Evolutionary conservation across 306 rosid genomes (phyloP).

Genomic region (Nissolia schottii): DNA sequence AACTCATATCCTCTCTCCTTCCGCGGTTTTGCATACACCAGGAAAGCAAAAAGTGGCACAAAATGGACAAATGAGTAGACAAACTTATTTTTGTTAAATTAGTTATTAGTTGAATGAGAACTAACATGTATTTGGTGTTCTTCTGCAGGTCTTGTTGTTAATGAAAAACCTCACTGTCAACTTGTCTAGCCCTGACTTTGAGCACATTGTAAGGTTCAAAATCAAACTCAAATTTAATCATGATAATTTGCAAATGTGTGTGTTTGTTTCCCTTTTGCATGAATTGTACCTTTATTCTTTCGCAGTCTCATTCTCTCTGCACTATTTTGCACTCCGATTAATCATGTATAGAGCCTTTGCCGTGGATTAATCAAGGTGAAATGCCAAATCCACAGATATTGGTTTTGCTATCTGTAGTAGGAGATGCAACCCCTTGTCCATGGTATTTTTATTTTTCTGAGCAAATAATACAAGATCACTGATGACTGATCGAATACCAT

Average conservation of each 20-base stretch:
- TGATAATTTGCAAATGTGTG: not conserved
- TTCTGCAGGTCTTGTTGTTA: constrained; percentile 66
- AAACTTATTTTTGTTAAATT: not conserved
- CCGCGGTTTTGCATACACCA: not conserved
- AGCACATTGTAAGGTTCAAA: constrained; percentile 56
- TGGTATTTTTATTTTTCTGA: not conserved
- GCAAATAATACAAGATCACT: not conserved
- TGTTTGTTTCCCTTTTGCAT: not conserved
- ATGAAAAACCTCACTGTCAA: constrained; percentile 84
- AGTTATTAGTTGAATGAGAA: not conserved
- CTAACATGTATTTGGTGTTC: constrained; percentile 6
- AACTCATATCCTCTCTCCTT: not conserved
- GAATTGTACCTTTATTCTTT: not conserved
- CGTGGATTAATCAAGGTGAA: too few species aligned
- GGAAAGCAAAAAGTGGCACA: not conserved
- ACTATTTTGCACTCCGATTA: too few species aligned
- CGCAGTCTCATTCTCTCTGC: too few species aligned
- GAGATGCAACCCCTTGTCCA: not conserved
- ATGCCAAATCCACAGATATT: too few species aligned
- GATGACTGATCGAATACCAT: not conserved
- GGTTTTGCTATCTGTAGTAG: not conserved
- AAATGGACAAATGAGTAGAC: not conserved
- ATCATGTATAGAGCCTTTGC: too few species aligned
- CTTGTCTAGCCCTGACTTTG: constrained; percentile 70
- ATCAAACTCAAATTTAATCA: not conserved